Percentiles rank a stretch among this genome's conserved stretches.
Conservation (phyloP, 2,329 filamentous ascomycete genomes). For the Graphilbum ipis-grandicollis region DNA sequence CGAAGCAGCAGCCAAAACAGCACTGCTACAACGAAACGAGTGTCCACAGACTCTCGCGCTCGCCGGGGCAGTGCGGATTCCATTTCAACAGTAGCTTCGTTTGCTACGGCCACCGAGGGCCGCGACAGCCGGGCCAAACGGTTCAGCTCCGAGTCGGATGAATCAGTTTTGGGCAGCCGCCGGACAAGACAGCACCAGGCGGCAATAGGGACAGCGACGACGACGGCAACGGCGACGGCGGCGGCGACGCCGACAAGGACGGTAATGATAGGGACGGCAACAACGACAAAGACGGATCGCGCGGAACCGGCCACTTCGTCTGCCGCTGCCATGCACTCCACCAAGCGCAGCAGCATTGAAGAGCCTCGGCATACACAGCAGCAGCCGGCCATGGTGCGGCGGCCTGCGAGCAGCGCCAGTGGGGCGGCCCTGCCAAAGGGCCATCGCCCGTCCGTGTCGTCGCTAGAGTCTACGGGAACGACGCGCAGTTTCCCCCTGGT, state of each 20-base stretch:
- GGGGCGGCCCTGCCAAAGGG: too few relatives aligned
- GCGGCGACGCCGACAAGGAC: too few relatives aligned
- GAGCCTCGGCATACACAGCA: conserved; percentile 7
- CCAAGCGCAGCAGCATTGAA: conserved; percentile 7
- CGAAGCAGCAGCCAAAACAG: too few relatives aligned
- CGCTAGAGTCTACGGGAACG: conserved; percentile 39
- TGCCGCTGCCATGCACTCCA: too few relatives aligned
- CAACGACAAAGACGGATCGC: too few relatives aligned
- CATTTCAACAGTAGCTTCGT: conserved; percentile 23
- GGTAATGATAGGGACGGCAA: too few relatives aligned
- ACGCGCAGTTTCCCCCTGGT: conserved; percentile 45
- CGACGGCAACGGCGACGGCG: neutral
- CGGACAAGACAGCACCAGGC: neutral
- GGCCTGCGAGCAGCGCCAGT: conserved; percentile 23
- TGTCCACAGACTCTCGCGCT: neutral
- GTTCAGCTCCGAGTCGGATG: conserved; percentile 8
- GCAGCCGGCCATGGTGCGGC: conserved; percentile 12
- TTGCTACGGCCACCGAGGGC: conserved; percentile 38
- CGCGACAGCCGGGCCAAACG: conserved; percentile 18
- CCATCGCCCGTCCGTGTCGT: conserved; percentile 39
- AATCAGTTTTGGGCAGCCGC: neutral
- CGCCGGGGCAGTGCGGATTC: conserved; percentile 10
- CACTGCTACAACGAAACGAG: too few relatives aligned
- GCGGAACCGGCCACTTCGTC: too few relatives aligned
- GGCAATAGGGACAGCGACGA: neutral